Base-by-base conservation (phyloP, 75 land plant species). In the Pseudotsuga menziesii region DNA sequence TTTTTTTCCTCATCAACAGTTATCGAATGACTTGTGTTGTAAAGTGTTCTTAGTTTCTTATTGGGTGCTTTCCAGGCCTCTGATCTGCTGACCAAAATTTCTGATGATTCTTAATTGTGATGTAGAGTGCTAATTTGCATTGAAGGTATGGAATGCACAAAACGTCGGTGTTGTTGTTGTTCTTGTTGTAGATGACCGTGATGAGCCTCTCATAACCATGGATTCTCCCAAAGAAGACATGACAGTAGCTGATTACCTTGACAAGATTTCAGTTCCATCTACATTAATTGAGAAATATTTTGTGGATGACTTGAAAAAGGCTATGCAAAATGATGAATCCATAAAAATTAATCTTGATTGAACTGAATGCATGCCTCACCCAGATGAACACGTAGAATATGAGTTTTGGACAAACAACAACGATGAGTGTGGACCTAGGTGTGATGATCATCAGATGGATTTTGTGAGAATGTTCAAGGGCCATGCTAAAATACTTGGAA, bases 351-450 rank as follows among this genome's bases (percentile, higher is more conserved):
- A 88, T 56, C 74, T 90, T 54, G 92, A 88, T 29, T 90, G 92
- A 91, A 78, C 79, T 0, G 92, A 88, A 55, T 83, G 91, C 0
- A 81, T 90, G 76, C 92, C n/a, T 8, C 87, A 90, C 60, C 92
- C 92, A 9, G 91, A 88, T 67, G 83, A 83, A 74, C 76, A 85
- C 27, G 88, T 90, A 12, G 91, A 90, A 70, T 90, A 88, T 73
- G 92, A 90, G 83, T 79, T 90, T 2, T 90, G 92, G 92, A 90
- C 92, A 56, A 90, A 86, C 61, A 90, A 91, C 83, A 88, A 88
- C 61, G 92, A 90, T 75, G 91, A 90, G 66, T 90, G 92, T 77
- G 92, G 92, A 54, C 41, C 74, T 22, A 81, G 85, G 29, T 90
- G 92, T 73, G 84, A 86, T 54, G 86, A 87, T 58, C 92, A 90